Evolutionary conservation across 148 eudicot genomes (phyloP).

Genomic region (Selenicereus undatus): DNA sequence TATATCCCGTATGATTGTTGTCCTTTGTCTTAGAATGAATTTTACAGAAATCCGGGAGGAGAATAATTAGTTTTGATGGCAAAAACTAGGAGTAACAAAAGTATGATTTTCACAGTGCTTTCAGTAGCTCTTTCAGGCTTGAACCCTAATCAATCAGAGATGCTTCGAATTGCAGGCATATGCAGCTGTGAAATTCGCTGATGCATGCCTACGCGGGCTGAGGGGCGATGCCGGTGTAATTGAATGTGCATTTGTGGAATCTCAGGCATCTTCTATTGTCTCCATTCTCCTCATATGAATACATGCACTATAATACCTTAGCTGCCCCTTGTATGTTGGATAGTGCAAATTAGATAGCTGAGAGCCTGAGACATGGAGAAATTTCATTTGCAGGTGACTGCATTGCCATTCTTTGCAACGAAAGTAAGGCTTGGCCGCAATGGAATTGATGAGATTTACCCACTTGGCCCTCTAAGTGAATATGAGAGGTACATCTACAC

Average conservation of each 20-base stretch:
- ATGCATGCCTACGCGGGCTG: constrained; percentile 88
- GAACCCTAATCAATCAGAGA: neutral
- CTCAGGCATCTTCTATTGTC: constrained; percentile 54
- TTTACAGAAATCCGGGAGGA: neutral
- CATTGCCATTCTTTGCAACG: constrained; percentile 92
- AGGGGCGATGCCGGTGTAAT: constrained; percentile 85
- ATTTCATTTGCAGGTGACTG: constrained; percentile 62
- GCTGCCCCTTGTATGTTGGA: neutral
- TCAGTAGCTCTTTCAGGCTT: neutral
- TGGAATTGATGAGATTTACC: constrained; percentile 80
- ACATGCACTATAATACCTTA: neutral
- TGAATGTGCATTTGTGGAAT: constrained; percentile 83
- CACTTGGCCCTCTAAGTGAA: constrained; percentile 90
- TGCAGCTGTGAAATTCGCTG: constrained; percentile 98
- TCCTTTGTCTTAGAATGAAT: neutral
- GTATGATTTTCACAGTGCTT: neutral
- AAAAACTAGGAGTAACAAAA: too few species aligned
- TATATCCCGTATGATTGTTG: neutral
- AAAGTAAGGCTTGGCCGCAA: constrained; percentile 84
- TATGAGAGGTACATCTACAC: constrained; percentile 59
- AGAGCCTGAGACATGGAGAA: neutral
- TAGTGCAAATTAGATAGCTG: neutral
- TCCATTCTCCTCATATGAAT: neutral
- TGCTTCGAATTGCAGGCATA: constrained; percentile 65
- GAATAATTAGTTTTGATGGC: neutral